Evolutionary conservation across 495 filamentous ascomycete species (phyloP).

Genomic region (Xylaria scruposa): DNA sequence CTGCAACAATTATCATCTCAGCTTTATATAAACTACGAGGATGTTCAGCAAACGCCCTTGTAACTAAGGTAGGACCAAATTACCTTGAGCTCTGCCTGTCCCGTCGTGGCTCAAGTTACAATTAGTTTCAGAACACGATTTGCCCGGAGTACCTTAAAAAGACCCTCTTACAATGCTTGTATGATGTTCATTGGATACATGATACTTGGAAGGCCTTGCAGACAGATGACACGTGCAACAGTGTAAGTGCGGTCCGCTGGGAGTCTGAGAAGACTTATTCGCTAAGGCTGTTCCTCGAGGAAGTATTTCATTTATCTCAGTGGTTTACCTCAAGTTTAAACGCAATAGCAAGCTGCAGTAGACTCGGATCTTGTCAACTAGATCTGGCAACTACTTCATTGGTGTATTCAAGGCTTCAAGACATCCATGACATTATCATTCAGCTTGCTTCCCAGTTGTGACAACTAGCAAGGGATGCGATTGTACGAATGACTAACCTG

Average conservation of each 20-base stretch:
- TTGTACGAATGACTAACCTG: not conserved
- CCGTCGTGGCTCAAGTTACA: constrained; percentile 2
- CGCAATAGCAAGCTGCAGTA: not conserved
- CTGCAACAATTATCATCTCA: not conserved
- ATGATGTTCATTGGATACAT: constrained; percentile 1
- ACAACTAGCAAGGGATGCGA: not conserved
- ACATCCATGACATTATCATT: not conserved
- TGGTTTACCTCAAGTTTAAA: not conserved
- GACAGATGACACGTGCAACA: constrained; percentile 22
- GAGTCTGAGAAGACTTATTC: not conserved
- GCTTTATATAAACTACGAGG: not conserved
- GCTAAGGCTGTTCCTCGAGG: not conserved
- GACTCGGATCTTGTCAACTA: not conserved
- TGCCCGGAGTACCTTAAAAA: not conserved
- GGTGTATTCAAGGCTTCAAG: not conserved
- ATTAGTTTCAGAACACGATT: constrained; percentile 9
- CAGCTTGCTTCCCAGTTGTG: not conserved
- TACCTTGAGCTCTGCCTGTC: not conserved
- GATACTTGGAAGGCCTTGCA: not conserved
- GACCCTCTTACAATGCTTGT: not conserved
- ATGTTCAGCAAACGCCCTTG: not conserved
- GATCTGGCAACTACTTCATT: not conserved
- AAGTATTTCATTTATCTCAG: constrained; percentile 7
- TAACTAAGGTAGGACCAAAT: not conserved
- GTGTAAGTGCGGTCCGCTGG: not conserved